Percentiles rank a stretch among this genome's conserved stretches.
Conservation (phyloP, 2,329 filamentous ascomycete species). For the Dissoconium aciculare region DNA sequence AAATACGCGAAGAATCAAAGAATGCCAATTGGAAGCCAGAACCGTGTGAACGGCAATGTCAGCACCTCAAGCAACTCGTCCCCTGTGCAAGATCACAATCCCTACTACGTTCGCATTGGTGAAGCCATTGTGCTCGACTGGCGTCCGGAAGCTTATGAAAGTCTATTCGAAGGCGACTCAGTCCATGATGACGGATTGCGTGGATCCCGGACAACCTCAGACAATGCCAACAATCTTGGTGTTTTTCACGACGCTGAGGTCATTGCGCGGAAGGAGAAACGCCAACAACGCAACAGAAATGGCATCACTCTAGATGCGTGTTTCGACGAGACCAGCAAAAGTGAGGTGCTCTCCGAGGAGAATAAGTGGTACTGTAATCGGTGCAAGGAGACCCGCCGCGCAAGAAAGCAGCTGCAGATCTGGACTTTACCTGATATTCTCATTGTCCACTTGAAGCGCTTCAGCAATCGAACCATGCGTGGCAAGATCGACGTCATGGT, state of each 20-base stretch:
- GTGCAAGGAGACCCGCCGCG: constrained; percentile 84
- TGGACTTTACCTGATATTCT: constrained; percentile 96
- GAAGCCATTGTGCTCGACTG: constrained; percentile 85
- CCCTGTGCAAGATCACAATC: constrained; percentile 16
- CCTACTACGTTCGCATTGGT: constrained; percentile 49
- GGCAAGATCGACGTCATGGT: constrained; percentile 87
- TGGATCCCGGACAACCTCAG: constrained; percentile 37
- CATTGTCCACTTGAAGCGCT: constrained; percentile 88
- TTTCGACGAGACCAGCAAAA: constrained; percentile 84
- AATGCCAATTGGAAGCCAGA: too few relatives aligned
- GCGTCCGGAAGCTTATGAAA: constrained; percentile 53
- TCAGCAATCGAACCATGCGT: constrained; percentile 64
- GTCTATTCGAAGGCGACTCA: constrained; percentile 44
- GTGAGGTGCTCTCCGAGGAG: constrained; percentile 83
- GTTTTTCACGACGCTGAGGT: constrained; percentile 45
- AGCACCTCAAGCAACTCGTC: too few relatives aligned
- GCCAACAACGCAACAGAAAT: constrained; percentile 50
- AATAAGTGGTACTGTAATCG: constrained; percentile 96
- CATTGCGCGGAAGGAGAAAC: constrained; percentile 45
- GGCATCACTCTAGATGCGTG: constrained; percentile 82
- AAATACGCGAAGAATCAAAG: too few relatives aligned
- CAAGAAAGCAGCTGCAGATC: constrained; percentile 90
- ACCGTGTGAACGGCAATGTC: constrained; percentile 1
- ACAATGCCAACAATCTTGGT: constrained; percentile 43
- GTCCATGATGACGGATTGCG: constrained; percentile 37